Evolutionary conservation across 2,329 filamentous ascomycete genomes (phyloP), one percentile per base, ranked within the genome.

Genomic region (Didymella glomerata): DNA sequence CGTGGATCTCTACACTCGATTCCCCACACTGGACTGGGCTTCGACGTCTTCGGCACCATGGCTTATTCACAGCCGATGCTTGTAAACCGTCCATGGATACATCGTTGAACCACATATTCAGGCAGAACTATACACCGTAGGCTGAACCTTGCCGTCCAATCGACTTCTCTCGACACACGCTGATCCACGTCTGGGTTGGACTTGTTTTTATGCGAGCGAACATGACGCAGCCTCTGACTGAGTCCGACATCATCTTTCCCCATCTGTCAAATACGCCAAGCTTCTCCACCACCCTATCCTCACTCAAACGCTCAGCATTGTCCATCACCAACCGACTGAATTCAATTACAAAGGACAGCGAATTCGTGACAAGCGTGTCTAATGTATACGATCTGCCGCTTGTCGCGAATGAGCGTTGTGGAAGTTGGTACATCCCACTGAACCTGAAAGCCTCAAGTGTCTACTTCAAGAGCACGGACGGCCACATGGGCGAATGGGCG

Each of bases 401-500:
- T 1, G 82, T 98, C 14, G 93, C 94, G 28, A 99, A 99, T 73
- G 93, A 98, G 81, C 86, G 95, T 60, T 98, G 95, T 76, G 95
- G 95, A 0, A 94, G 91, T 77, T 99, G 95, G 95, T 98, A 98
- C 76, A 90, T 98, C 25, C 78, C 80, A 2, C 89, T 89, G 0
- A 76, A 76, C 8, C 71, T 71, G 25, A 95, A 94, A 77, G 79
- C 74, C 1, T 90, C 86, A 30, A 93, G 90, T 65, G 91, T 90
- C 30, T 99, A 98, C 78, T 99, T 98, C 80, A 99, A 99, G 83
- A 96, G 92, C 78, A 99, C 95, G 2, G 95, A 99, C 79, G 95
- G 95, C 1, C 95, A 99, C 76, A 88, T 88, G 51, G 89, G 91
- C 9, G 88, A 96, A 71, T 99, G 95, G 95, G 86, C 88, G 61